These are phyloP conservation scores for Pseudogymnoascus sp. DNA, from an alignment of 2,329 filamentous ascomycete species.

Conservation along the genomic window DNA sequence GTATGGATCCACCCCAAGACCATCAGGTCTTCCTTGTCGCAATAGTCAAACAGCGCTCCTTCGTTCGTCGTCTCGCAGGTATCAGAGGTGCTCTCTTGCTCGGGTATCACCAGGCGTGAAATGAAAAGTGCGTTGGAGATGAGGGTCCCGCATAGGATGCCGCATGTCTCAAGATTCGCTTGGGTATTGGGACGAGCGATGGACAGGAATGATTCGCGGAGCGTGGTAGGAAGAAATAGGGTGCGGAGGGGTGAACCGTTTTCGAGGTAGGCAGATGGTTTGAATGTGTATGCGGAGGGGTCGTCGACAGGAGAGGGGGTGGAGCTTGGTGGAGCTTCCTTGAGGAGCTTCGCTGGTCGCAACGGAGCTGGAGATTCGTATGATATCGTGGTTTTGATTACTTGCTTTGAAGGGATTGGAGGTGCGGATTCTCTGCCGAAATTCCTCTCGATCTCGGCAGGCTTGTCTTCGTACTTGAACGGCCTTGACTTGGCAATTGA, in stretches of 20 bases:
- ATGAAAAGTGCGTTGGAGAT: conserved; percentile 94
- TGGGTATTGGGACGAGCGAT: conserved; percentile 71
- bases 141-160: conserved; percentile 83
- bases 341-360: conserved; percentile 20
- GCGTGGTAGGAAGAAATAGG: conserved; percentile 72
- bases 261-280: conserved; percentile 81
- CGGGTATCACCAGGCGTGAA: conserved; percentile 78
- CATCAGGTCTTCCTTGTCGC: conserved; percentile 74
- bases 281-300: conserved; percentile 60
- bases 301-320: conserved; percentile 16
- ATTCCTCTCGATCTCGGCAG: not conserved
- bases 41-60: conserved; percentile 78
- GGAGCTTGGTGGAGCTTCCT: conserved; percentile 21
- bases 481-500: conserved; percentile 48
- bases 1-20: conserved; percentile 97
- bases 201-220: conserved; percentile 69
- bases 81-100: conserved; percentile 83
- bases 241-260: conserved; percentile 81
- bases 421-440: conserved; percentile 19
- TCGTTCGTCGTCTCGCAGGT: conserved; percentile 95
- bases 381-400: not conserved
- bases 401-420: conserved; percentile 26
- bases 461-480: conserved; percentile 35
- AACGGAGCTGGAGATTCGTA: conserved; percentile 18
- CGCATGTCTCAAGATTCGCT: conserved; percentile 85